phyloP scores from a whole-genome alignment of 352 stramenopile species.

The Phytophthora sojae region DNA sequence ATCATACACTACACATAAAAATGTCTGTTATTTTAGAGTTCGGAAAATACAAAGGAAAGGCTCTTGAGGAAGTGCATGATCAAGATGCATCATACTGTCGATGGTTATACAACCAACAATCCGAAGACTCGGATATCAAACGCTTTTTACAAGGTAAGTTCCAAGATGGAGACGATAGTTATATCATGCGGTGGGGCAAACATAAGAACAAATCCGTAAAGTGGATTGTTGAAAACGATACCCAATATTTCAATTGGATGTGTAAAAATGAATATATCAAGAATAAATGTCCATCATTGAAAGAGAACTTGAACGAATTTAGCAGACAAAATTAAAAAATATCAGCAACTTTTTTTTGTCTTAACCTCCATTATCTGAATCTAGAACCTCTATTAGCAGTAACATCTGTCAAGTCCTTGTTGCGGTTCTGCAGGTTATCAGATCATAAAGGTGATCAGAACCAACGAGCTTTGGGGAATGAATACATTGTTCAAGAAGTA shows the following conservation, averaged over 20 bases:
- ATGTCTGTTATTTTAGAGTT: conserved; percentile 1
- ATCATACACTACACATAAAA: background rate
- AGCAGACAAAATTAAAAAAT: too few species aligned
- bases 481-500: too few species aligned
- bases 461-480: too few species aligned
- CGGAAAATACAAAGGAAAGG: conserved; percentile 2
- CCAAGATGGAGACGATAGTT: conserved; percentile 1
- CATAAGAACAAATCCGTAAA: conserved; percentile 1
- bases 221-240: conserved; percentile 3
- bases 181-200: conserved; percentile 1
- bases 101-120: conserved; percentile 3
- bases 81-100: conserved; percentile 1
- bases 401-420: too few species aligned
- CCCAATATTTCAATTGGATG: conserved; percentile 1
- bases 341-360: too few species aligned
- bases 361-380: too few species aligned
- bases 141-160: background rate
- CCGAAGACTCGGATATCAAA: conserved; percentile 1
- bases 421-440: too few species aligned
- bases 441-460: too few species aligned
- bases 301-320: background rate
- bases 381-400: too few species aligned
- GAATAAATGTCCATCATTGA: conserved; percentile 2
- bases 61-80: background rate
- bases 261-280: conserved; percentile 2